Base-by-base conservation (phyloP, 2,329 filamentous ascomycete genomes). In the Cordyceps cateniannulata region DNA sequence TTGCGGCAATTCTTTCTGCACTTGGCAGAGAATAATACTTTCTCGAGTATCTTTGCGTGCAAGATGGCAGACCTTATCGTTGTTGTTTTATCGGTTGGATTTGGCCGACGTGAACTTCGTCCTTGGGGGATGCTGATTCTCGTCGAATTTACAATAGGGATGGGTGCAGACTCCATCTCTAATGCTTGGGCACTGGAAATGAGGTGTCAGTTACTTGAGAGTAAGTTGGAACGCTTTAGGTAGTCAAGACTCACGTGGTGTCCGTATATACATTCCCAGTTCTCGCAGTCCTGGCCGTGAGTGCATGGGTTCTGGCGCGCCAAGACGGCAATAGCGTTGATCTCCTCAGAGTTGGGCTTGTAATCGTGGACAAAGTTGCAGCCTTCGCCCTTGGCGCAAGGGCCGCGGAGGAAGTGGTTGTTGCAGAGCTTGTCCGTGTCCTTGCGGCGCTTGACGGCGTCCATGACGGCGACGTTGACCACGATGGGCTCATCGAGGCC, bases 231-330 rank as follows among this genome's bases (percentile, higher is more conserved):
- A 25, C 48, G 25, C 16, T n/a, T 10, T 1, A 9, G 27, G 25
- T 20, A 12, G 27, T 5, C 2, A 48, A 50, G 25, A 76, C 81
- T 74, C 67, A 84, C 82, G 66, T 87, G 79, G 68, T 87, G 84
- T 3, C 84, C 84, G 65, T 87, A 86, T 62, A 86, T 85, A 68
- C 84, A 87, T 63, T 81, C 79, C 1, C 80, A 76, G 4, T 78
- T 71, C 7, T 81, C 78, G 64, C 84, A 87, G n/a, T 82, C 75
- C 68, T 87, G 84, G 0, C 82, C 81, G 32, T 73, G 77, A 0
- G 76, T 76, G 70, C 84, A 87, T 1, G 83, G 84, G 61, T 84
- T 86, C 60, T 82, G 71, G 6, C 84, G 77, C 2, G 83, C 78
- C 53, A 86, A 66, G 65, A 80, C 80, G 0, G 79, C 77, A 63